A percentile compares a stretch with the other conserved stretches of the same genome.
These are phyloP conservation scores for Psilocybe subaeruginosa DNA, from an alignment of 768 basidiomycete species.

Conservation along the genomic window DNA sequence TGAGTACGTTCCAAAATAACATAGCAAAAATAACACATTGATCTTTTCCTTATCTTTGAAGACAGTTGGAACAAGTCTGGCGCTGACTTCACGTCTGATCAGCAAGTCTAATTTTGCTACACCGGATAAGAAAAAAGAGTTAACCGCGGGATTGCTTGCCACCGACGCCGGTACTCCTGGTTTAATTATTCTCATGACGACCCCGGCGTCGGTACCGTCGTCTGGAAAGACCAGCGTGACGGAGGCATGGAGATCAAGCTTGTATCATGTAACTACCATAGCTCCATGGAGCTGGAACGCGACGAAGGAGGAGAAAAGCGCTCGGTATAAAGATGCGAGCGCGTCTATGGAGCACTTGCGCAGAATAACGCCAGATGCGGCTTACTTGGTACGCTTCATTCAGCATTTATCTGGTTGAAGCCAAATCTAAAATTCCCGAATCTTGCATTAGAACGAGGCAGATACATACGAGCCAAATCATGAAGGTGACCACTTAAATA, in stretches of 20 bases:
- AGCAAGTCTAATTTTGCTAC: constrained; percentile 41
- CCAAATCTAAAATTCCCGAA: not conserved
- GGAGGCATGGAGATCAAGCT: constrained; percentile 44
- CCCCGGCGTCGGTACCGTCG: constrained; percentile 37
- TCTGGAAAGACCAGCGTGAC: constrained; percentile 44
- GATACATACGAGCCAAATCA: constrained; percentile 51
- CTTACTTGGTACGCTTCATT: constrained; percentile 40
- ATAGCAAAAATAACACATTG: not conserved
- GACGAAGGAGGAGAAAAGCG: constrained; percentile 36
- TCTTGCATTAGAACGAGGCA: constrained; percentile 42
- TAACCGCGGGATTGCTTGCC: constrained; percentile 39
- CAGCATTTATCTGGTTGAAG: not conserved
- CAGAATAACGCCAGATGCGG: constrained; percentile 44
- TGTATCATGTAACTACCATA: constrained; percentile 49
- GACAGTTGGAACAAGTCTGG: constrained; percentile 42
- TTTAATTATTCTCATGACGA: constrained; percentile 43
- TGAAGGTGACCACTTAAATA: constrained; percentile 31
- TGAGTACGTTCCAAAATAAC: constrained; percentile 20
- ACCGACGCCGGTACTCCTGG: constrained; percentile 39
- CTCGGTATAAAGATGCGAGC: constrained; percentile 35
- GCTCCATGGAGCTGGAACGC: constrained; percentile 51
- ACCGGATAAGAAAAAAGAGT: constrained; percentile 25
- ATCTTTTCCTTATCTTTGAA: constrained; percentile 15
- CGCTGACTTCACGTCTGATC: constrained; percentile 48
- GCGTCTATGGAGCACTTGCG: constrained; percentile 42